phyloP scores from a whole-genome alignment of 2,329 filamentous ascomycete genomes.

The Phialophora tarda region DNA sequence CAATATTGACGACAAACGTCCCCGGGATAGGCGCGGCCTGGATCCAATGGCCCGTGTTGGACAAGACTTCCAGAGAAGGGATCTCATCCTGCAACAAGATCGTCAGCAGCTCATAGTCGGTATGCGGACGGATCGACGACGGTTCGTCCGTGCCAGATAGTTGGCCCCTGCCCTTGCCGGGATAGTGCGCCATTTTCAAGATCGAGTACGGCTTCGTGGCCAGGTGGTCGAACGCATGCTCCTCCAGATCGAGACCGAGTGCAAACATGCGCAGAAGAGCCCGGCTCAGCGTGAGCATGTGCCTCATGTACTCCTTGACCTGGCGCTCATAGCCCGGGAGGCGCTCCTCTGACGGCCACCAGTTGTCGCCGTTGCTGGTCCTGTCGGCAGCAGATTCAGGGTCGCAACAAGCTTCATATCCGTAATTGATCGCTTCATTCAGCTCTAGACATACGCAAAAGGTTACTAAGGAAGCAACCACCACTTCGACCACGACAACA shows the following conservation, averaged over 20 bases:
- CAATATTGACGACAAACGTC: slow-evolving; percentile 57
- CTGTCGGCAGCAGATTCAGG: slow-evolving; percentile 6
- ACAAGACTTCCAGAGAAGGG: slow-evolving; percentile 58
- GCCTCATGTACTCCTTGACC: slow-evolving; percentile 26
- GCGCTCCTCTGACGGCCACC: slow-evolving; percentile 26
- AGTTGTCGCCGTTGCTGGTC: slow-evolving; percentile 29
- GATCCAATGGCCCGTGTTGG: slow-evolving; percentile 50
- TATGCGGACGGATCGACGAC: slow-evolving; percentile 47
- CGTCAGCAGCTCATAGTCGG: slow-evolving; percentile 61
- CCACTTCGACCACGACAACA: neutral
- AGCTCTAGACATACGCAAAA: slow-evolving; percentile 22
- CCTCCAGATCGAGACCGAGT: slow-evolving; percentile 59
- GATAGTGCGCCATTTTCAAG: slow-evolving; percentile 55
- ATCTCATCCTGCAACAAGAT: slow-evolving; percentile 61
- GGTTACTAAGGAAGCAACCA: neutral
- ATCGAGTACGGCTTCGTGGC: slow-evolving; percentile 58
- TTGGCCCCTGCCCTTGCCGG: slow-evolving; percentile 39
- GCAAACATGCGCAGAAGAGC: slow-evolving; percentile 61
- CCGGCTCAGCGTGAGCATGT: slow-evolving; percentile 55
- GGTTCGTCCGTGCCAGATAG: slow-evolving; percentile 38
- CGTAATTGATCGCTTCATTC: slow-evolving; percentile 34
- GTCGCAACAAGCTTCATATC: slow-evolving; percentile 29
- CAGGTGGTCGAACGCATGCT: slow-evolving; percentile 62
- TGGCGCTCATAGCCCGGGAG: slow-evolving; percentile 26
- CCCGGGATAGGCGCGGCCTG: slow-evolving; percentile 50